Evolutionary conservation across 306 rosid species (phyloP).

Genomic region (Glycine tomentella): DNA sequence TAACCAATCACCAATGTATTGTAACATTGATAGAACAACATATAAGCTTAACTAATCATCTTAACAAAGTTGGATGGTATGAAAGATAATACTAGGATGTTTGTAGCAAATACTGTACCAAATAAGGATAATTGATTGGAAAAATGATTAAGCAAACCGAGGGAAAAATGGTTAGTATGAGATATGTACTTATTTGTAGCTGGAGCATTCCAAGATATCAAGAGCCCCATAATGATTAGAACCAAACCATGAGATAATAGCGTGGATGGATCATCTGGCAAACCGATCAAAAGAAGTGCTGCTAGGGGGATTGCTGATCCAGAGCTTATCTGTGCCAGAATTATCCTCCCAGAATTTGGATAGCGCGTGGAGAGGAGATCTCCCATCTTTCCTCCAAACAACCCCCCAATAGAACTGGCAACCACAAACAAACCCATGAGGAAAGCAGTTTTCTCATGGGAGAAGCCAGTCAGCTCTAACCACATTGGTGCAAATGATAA

Average conservation of each 20-base stretch:
- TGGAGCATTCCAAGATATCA: conserved; percentile 91
- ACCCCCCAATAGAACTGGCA: conserved; percentile 77
- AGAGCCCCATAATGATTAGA: conserved; percentile 71
- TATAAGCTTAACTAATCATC: neutral
- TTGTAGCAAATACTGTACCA: conserved; percentile 20
- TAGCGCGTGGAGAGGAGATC: conserved; percentile 72
- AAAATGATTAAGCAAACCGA: conserved; percentile 2
- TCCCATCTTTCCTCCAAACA: conserved; percentile 93
- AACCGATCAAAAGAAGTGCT: conserved; percentile 77
- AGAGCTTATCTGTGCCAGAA: conserved; percentile 92
- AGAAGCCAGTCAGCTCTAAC: conserved; percentile 92
- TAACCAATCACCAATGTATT: neutral
- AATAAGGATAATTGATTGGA: conserved; percentile 16
- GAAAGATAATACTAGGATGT: neutral
- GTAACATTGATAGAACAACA: neutral
- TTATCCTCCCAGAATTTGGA: conserved; percentile 89
- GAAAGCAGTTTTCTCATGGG: conserved; percentile 81
- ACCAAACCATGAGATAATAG: conserved; percentile 65
- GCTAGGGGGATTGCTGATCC: conserved; percentile 83
- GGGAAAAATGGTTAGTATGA: conserved; percentile 7
- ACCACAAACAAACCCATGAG: conserved; percentile 79
- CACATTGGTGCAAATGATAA: conserved; percentile 92
- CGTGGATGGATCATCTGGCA: conserved; percentile 69
- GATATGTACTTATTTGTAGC: conserved; percentile 86
- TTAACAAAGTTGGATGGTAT: conserved; percentile 14